Base-by-base conservation (phyloP, 441 rosid genomes). In the Erysimum cheiri region DNA sequence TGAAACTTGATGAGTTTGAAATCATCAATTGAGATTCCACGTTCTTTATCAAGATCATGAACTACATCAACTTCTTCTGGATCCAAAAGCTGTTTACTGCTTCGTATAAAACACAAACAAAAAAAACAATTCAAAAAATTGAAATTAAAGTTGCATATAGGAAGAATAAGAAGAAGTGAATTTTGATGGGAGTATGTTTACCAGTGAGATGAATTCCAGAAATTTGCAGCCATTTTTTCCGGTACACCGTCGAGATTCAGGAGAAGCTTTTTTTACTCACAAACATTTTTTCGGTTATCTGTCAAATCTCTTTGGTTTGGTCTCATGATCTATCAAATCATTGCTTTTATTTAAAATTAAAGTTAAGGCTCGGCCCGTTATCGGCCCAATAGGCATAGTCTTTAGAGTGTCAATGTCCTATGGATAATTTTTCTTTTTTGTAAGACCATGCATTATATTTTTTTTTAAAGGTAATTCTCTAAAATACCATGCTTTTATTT, bases 1-100 rank as follows among this genome's bases (percentile, higher is more conserved):
- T 91, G 97, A 77, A 82, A 72, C 80, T 91, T 93, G 53, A 91
- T 87, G 73, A 93, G 83, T 87, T 88, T 93, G 73, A 85, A 88
- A 63, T 93, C 96, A 29, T 93, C 98, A 50, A 84, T 53, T 31
- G 87, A 78, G 31, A 89, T 72, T 65, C 98, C 96, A 72, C 80
- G 92, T 37, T 89, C 95, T 82, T 81, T 88, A 64, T 91, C 97
- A 48, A 64, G 80, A 58, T 75, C 81, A 49, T 79, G 87, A 58
- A 89, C 89, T 70, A 81, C 87, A 69, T 88, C 90, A 22, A 85
- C 95, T 6, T 91, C 82, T 78, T 91, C 95, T 73, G 78, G 93
- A 69, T 93, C 95, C 83, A 84, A 47, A 35, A 93, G 96, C 80
- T 85, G 90, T 67, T 88, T 88, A 76, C 72, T 73, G 41, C 89